These are phyloP conservation scores for Fusarium floridanum DNA, from an alignment of 2,329 filamentous ascomycete genomes.

Conservation along the genomic window DNA sequence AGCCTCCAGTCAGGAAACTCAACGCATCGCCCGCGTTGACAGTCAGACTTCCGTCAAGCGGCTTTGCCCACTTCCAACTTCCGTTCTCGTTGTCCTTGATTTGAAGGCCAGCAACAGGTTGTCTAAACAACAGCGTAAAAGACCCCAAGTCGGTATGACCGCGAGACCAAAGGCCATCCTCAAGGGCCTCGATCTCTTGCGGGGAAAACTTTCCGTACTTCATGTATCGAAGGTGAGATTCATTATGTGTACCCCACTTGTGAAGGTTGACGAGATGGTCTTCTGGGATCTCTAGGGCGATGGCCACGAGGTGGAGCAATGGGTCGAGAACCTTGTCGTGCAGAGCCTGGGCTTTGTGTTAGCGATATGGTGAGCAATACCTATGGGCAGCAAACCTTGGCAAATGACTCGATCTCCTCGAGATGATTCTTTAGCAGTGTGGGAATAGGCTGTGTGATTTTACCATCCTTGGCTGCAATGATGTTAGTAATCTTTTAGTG, in stretches of 20 bases:
- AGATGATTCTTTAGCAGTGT: constrained; percentile 19
- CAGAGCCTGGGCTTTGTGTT: constrained; percentile 45
- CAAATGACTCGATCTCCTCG: constrained; percentile 28
- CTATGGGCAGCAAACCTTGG: constrained; percentile 17
- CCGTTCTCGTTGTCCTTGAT: constrained; percentile 61
- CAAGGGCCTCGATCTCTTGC: constrained; percentile 60
- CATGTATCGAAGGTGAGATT: constrained; percentile 75
- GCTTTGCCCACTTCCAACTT: constrained; percentile 64
- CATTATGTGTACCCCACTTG: constrained; percentile 68
- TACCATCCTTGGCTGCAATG: constrained; percentile 45
- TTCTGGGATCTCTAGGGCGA: constrained; percentile 70
- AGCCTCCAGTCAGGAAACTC: constrained; percentile 62
- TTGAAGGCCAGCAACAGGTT: constrained; percentile 69
- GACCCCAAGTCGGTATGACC: constrained; percentile 70
- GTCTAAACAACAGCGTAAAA: constrained; percentile 69
- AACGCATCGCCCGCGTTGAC: constrained; percentile 65
- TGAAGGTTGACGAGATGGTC: constrained; percentile 68
- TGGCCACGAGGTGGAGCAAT: constrained; percentile 70
- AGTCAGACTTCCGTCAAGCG: constrained; percentile 63
- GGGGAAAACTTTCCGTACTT: constrained; percentile 64
- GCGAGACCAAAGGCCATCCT: constrained; percentile 57
- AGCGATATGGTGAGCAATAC: background rate
- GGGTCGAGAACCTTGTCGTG: constrained; percentile 69
- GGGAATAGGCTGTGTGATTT: constrained; percentile 44
- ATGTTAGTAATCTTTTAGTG: background rate